Base-by-base conservation (phyloP, 768 basidiomycete species). In the Boletus subcaerulescens region DNA sequence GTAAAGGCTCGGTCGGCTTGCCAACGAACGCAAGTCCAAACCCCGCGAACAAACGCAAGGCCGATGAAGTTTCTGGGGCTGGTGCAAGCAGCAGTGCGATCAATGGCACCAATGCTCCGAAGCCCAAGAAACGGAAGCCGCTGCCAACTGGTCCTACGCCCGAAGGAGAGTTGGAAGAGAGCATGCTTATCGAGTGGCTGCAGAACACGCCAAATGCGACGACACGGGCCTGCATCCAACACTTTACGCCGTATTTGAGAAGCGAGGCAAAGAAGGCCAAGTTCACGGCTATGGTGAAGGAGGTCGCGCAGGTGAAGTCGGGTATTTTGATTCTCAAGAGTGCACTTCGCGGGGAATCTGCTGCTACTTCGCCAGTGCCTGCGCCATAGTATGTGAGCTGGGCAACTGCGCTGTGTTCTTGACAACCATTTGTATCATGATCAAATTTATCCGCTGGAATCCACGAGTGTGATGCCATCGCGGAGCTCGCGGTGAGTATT, bases 251-350 rank as follows among this genome's bases (percentile, higher is more conserved):
- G 15, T 91, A 89, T 62, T 68, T 92, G 49, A 85, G 81, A 31
- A 84, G 85, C 62, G 78, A 78, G 45, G 80, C 77, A 60, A 86
- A 84, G 76, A 91, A 91, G 78, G 65, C 70, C 45, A 83, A 79
- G 69, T 91, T 93, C 65, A 87, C 89, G n/a, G 79, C 77, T 11
- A 77, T 93, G 70, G 86, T 93, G 44, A 86, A 87, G 74, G 84
- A 91, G 70, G 84, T 91, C 43, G 91, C 90, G 18, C 77, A 81
- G 67, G 67, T 91, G 70, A 87, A 83, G 73, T 79, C 78, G 42
- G 86, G 86, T 38, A 75, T 83, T 29, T 72, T 92, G 48, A 75
- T 83, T 17, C 70, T 89, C 65, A 75, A 82, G 60, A 76, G 71
- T 60, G 73, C 71, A 29, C 76, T 65, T 49, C 70, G 69, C 13